Evolutionary conservation across 2,329 filamentous ascomycete genomes (phyloP).

Genomic region (Aspergillus sojae): DNA sequence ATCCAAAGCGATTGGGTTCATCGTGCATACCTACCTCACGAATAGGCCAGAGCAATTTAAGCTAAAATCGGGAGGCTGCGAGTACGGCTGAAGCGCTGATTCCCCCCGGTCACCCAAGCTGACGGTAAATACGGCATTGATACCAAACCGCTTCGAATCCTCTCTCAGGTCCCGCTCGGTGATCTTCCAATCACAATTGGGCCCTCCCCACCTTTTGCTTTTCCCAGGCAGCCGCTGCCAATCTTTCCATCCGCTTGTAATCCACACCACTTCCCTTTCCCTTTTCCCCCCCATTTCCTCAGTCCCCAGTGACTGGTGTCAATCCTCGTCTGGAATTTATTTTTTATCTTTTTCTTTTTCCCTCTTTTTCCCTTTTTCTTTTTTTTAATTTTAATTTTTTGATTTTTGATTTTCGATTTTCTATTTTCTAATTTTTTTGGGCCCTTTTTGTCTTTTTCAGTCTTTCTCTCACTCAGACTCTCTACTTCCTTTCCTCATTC

Average conservation of each 20-base stretch:
- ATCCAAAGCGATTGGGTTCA: slow-evolving; percentile 1
- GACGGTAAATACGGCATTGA: slow-evolving; percentile 13
- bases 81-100: slow-evolving; percentile 3
- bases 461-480: slow-evolving; percentile 20
- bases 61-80: slow-evolving; percentile 11
- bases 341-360: slow-evolving; percentile 16
- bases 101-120: slow-evolving; percentile 4
- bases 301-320: slow-evolving; percentile 10
- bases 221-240: slow-evolving; percentile 15
- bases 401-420: slow-evolving; percentile 19
- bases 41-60: not conserved
- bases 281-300: not conserved
- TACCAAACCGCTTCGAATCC: slow-evolving; percentile 13
- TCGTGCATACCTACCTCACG: not conserved
- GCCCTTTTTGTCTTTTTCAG: slow-evolving; percentile 15
- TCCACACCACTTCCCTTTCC: not conserved
- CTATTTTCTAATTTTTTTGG: slow-evolving; percentile 20
- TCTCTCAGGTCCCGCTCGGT: slow-evolving; percentile 22
- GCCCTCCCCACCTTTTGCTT: slow-evolving; percentile 19
- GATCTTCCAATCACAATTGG: slow-evolving; percentile 25
- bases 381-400: slow-evolving; percentile 20
- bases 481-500: slow-evolving; percentile 21
- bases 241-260: not conserved
- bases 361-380: slow-evolving; percentile 14
- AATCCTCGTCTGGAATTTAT: slow-evolving; percentile 7